These are phyloP conservation scores for Nakataea oryzae DNA, from an alignment of 2,329 filamentous ascomycete species.

Conservation along the genomic window DNA sequence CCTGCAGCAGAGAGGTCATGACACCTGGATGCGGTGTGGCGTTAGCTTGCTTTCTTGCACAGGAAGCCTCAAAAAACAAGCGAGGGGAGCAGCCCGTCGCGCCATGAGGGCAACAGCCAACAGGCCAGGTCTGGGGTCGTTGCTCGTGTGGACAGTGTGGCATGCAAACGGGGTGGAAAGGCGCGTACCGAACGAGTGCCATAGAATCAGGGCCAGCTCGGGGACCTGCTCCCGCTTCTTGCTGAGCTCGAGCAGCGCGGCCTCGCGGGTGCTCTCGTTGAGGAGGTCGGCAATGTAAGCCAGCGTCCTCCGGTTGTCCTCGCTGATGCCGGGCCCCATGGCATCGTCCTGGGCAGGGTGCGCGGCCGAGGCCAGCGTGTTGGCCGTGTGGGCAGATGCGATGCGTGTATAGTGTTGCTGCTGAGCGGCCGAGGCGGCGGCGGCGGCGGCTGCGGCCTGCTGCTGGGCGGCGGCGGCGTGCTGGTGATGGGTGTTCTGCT, in stretches of 20 bases:
- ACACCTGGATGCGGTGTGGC: conserved; percentile 50
- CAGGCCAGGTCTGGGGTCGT: background rate
- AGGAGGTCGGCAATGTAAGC: conserved; percentile 86
- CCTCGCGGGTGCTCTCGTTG: conserved; percentile 77
- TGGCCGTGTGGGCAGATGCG: conserved; percentile 47
- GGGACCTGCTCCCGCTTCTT: conserved; percentile 98
- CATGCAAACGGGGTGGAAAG: background rate
- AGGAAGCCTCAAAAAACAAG: background rate
- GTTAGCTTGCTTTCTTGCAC: background rate
- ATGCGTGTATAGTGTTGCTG: conserved; percentile 65
- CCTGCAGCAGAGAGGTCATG: conserved; percentile 94
- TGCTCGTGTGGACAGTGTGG: background rate
- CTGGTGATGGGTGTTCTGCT: conserved; percentile 49
- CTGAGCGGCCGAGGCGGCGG: conserved; percentile 40
- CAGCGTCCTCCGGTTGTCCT: conserved; percentile 89
- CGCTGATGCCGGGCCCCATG: conserved; percentile 60
- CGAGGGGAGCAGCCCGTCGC: background rate
- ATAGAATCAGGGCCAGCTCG: conserved; percentile 88
- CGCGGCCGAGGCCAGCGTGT: conserved; percentile 24
- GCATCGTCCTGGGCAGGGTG: conserved; percentile 40
- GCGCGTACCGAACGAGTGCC: conserved; percentile 89
- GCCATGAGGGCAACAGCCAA: background rate
- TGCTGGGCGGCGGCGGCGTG: conserved; percentile 22
- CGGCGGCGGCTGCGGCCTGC: conserved; percentile 23
- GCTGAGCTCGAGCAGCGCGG: conserved; percentile 86